Evolutionary conservation across 2,329 filamentous ascomycete species (phyloP), one percentile per base, ranked within the genome.

Genomic region (Scopulariopsis brevicaulis): DNA sequence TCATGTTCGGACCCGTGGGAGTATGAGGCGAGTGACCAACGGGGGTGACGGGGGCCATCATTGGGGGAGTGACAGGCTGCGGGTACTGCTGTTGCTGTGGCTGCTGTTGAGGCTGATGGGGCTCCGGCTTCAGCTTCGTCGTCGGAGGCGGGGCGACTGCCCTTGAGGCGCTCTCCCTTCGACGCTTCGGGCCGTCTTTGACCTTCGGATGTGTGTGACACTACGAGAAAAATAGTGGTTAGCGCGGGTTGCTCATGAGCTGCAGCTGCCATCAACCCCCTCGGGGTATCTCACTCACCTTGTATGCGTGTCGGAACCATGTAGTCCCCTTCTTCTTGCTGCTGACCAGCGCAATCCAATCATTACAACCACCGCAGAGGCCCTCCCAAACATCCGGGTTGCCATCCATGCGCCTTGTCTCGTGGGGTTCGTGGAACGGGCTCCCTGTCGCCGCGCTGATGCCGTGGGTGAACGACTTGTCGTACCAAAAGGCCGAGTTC

Each of bases 321-420:
- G 89, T 92, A 1, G 89, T 95, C n/a, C 89, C 89, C 74, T 93
- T 92, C 77, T 93, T 93, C 74, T 93, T 93, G 69, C 85, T 90
- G 73, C 87, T 92, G 50, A 91, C 87, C 40, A 92, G 75, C 14
- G 86, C 84, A 63, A 92, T 86, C 88, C 88, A 92, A 61, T 90
- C 86, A 63, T 85, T 86, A 71, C 88, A 92, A 67, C 83, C 86
- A 55, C 86, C 83, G 66, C 89, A 93, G 6, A 90, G 76, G 2
- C 86, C 89, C 67, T 93, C 88, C 86, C 86, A 90, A 3, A 90
- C 86, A 66, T 90, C 88, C 3, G 88, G 83, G 65, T 90, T 92
- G 46, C 87, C 86, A 67, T 91, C 87, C 75, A 89, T 90, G 55
- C 89, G 80, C 59, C 88, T 77, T 24, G 84, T 89, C 65, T 90